Conservation (phyloP, 169 alveolate species). For the Plasmodium fragile region DNA sequence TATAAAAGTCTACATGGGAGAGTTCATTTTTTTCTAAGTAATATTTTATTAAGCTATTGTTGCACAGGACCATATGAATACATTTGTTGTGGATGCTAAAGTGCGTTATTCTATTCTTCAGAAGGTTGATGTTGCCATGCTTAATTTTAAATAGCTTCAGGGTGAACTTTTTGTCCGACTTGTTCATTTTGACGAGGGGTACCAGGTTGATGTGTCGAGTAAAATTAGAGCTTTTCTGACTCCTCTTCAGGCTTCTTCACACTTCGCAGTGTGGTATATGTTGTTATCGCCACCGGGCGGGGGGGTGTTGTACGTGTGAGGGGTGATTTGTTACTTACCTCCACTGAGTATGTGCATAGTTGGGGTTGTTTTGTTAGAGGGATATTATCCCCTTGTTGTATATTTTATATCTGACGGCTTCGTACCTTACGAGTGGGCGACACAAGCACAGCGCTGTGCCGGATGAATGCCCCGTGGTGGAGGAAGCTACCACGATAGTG, state of each 20-base stretch:
- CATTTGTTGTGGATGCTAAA: conserved; percentile 71
- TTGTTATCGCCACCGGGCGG: neutral
- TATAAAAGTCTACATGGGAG: conserved; percentile 61
- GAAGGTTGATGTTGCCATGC: conserved; percentile 57
- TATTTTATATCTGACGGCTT: neutral
- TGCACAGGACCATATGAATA: conserved; percentile 65
- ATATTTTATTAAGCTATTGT: conserved; percentile 59
- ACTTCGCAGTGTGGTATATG: neutral
- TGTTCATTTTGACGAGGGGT: conserved; percentile 35
- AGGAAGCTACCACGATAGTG: neutral
- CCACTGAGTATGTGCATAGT: neutral
- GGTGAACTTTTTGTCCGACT: conserved; percentile 42
- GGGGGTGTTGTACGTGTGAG: neutral
- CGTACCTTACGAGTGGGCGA: neutral
- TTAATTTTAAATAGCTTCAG: conserved; percentile 70
- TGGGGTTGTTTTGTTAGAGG: neutral
- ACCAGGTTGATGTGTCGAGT: neutral
- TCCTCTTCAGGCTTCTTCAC: neutral
- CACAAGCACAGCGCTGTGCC: neutral
- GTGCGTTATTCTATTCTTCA: conserved; percentile 73
- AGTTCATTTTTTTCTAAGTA: conserved; percentile 65
- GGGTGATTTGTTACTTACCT: neutral
- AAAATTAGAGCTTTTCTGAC: no score
- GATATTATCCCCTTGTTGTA: neutral
- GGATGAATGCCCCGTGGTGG: neutral